Conservation (phyloP, 2,329 filamentous ascomycete species). For the Alternaria viburni region DNA sequence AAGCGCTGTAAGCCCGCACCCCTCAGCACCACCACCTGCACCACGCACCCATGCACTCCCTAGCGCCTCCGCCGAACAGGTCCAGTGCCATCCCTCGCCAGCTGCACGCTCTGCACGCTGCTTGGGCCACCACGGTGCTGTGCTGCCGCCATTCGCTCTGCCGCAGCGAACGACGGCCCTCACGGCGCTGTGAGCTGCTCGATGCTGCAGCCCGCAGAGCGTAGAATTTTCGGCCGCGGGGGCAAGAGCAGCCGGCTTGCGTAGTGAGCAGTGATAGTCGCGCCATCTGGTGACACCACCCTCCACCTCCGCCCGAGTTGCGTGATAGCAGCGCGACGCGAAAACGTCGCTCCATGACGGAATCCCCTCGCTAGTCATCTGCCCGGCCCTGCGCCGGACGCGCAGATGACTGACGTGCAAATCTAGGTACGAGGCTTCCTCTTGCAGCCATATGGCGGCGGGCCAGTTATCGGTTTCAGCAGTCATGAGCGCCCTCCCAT, state of each 20-base stretch:
- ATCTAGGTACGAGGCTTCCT: slow-evolving; percentile 40
- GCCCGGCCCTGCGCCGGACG: slow-evolving; percentile 40
- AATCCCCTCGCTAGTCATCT: slow-evolving; percentile 39
- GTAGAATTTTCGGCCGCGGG: slow-evolving; percentile 13
- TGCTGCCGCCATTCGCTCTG: slow-evolving; percentile 26
- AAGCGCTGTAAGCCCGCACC: slow-evolving; percentile 29
- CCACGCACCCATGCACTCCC: not conserved
- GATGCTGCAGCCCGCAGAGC: slow-evolving; percentile 2
- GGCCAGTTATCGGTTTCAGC: slow-evolving; percentile 36
- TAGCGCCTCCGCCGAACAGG: slow-evolving; percentile 28
- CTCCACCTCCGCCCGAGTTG: slow-evolving; percentile 2
- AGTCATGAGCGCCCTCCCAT: slow-evolving; percentile 30
- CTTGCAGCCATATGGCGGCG: slow-evolving; percentile 22
- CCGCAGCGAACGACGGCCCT: slow-evolving; percentile 1
- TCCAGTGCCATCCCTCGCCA: slow-evolving; percentile 20
- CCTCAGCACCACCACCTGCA: slow-evolving; percentile 15
- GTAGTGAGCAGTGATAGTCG: not conserved
- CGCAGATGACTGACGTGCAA: slow-evolving; percentile 40
- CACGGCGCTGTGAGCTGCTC: slow-evolving; percentile 8
- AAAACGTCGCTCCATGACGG: slow-evolving; percentile 29
- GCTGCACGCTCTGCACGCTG: slow-evolving; percentile 1
- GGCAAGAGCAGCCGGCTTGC: slow-evolving; percentile 1
- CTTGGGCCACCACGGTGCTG: slow-evolving; percentile 22
- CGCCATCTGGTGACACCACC: slow-evolving; percentile 20
- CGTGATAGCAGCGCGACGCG: slow-evolving; percentile 22